Base-by-base conservation (phyloP, 2,329 filamentous ascomycete genomes). In the Mariannaea elegans region DNA sequence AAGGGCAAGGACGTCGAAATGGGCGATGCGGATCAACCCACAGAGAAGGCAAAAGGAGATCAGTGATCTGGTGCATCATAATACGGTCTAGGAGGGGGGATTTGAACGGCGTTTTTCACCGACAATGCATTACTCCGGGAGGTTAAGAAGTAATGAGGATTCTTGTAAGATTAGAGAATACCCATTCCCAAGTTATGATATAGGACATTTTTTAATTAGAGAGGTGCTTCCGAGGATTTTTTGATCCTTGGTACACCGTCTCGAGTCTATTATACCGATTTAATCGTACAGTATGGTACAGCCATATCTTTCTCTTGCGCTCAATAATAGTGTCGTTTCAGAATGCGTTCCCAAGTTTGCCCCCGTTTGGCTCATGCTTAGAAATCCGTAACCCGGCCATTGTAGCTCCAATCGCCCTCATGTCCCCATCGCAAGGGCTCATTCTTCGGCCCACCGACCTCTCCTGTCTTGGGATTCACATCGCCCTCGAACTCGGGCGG, bases 381-480 rank as follows among this genome's bases (percentile, higher is more conserved):
- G 62, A 99, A 99, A 78, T 99, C 95, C 21, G 94, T 98, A 54
- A 96, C 94, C 64, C 94, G 83, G 45, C 95, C 95, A 76, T 97
- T 97, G 77, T 92, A 99, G 75, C 93, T 97, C 90, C 94, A 99
- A 70, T 90, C 87, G 1, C 92, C 89, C 0, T 71, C 74, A 16
- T 84, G 81, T 0, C 93, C 93, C 94, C 94, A 97, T 69, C 94
- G 81, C 73, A 98, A 73, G 50, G 95, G 95, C 78, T 99, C 94
- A 73, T 97, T 98, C 87, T 98, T 99, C 6, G 95, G 95, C 1
- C 95, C 95, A 6, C 95, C 95, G 10, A 97, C 87, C 82, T 99
- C 95, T 21, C 95, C 95, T 2, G 95, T 99, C 82, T 90, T 90
- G 3, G 95, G 95, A 76, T 99, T 98, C 55, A 82, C 84, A 53